phyloP scores from a whole-genome alignment of 176 grass and related monocot genomes.

The Zea mays region Zm-B73-REFERENCE-NAM-5.0 NC_050096.1:83213001-83213500 shows the following conservation, averaged over 20 bases:
- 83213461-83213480: not conserved
- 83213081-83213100: not conserved
- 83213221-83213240: slow-evolving; percentile 1
- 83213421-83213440: slow-evolving; percentile 13
- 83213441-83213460: slow-evolving; percentile 16
- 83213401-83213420: not conserved
- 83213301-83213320: slow-evolving; percentile 25
- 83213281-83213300: not conserved
- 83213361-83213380: not conserved
- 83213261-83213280: not conserved
- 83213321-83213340: not conserved
- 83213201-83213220: slow-evolving; percentile 68
- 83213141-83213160: slow-evolving; percentile 68
- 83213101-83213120: not conserved
- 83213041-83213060: slow-evolving; percentile 9
- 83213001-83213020: slow-evolving; percentile 54
- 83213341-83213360: slow-evolving; percentile 18
- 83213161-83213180: slow-evolving; percentile 72
- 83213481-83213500: not conserved
- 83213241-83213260: slow-evolving; percentile 10
- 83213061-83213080: not conserved
- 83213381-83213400: not conserved
- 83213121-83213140: slow-evolving; percentile 9
- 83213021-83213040: slow-evolving; percentile 11
- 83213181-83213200: slow-evolving; percentile 73